A percentile compares a stretch with the other conserved stretches of the same genome.
Evolutionary conservation across 2,329 filamentous ascomycete species (phyloP).

Genomic region (Neoarthrinium moseri): DNA sequence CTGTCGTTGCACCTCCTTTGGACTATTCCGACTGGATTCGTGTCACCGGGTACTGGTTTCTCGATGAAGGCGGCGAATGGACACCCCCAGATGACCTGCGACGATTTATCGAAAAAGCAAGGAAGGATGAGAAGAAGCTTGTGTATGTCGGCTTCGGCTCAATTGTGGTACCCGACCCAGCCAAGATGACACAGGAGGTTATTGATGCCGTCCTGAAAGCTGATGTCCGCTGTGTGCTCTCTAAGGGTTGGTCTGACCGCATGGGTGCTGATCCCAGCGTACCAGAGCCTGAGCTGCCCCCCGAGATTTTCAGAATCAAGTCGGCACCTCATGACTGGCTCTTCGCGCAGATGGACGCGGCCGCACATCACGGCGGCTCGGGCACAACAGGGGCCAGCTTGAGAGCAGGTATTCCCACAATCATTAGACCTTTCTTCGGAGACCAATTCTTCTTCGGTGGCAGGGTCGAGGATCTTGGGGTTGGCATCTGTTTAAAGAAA

Average conservation of each 20-base stretch:
- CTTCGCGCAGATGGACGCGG: slow-evolving; percentile 90
- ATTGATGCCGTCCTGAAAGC: slow-evolving; percentile 88
- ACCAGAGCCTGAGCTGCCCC: slow-evolving; percentile 67
- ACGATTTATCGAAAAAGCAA: slow-evolving; percentile 81
- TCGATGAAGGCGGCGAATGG: slow-evolving; percentile 72
- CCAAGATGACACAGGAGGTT: slow-evolving; percentile 86
- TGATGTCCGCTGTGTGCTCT: slow-evolving; percentile 90
- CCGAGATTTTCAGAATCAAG: slow-evolving; percentile 84
- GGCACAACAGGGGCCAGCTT: slow-evolving; percentile 94
- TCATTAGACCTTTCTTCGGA: slow-evolving; percentile 95
- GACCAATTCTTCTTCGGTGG: slow-evolving; percentile 96
- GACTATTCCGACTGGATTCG: slow-evolving; percentile 98
- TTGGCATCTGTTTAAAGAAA: slow-evolving; percentile 85
- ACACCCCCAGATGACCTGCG: slow-evolving; percentile 72
- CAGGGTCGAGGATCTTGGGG: slow-evolving; percentile 87
- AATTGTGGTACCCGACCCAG: slow-evolving; percentile 88
- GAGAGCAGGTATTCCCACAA: slow-evolving; percentile 86
- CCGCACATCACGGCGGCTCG: slow-evolving; percentile 89
- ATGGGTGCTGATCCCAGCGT: slow-evolving; percentile 36
- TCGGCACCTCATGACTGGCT: slow-evolving; percentile 96
- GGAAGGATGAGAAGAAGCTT: slow-evolving; percentile 80
- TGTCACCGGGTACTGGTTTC: slow-evolving; percentile 97
- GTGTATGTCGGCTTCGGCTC: slow-evolving; percentile 98
- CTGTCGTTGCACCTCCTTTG: slow-evolving; percentile 87
- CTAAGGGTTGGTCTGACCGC: slow-evolving; percentile 96